phyloP scores from a whole-genome alignment of 2,329 filamentous ascomycete species.

The Fusarium graminum region DNA sequence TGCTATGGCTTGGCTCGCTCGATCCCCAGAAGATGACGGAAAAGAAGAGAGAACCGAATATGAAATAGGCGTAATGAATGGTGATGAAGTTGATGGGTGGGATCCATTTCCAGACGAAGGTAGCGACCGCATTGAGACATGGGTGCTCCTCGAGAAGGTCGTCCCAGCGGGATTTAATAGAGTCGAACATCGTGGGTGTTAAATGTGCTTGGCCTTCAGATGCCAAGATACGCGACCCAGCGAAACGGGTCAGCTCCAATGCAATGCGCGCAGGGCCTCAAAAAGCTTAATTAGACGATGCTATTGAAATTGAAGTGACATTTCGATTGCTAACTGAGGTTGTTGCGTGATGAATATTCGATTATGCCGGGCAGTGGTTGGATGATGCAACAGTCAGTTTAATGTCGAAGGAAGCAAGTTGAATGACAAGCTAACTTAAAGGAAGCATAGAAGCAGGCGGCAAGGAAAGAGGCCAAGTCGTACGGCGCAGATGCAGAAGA shows the following conservation, averaged over 20 bases:
- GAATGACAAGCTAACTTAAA: neutral
- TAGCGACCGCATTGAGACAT: slow-evolving; percentile 20
- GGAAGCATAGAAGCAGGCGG: neutral
- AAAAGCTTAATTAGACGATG: slow-evolving; percentile 7
- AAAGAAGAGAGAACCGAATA: slow-evolving; percentile 65
- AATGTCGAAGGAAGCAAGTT: slow-evolving; percentile 4
- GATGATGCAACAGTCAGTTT: neutral
- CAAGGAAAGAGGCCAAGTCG: neutral
- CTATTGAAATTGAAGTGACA: slow-evolving; percentile 39
- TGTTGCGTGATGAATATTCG: neutral
- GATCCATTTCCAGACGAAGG: slow-evolving; percentile 33
- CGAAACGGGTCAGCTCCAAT: slow-evolving; percentile 27
- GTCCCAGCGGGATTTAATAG: slow-evolving; percentile 41
- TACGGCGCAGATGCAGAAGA: slow-evolving; percentile 1
- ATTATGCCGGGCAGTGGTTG: neutral
- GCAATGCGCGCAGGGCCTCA: slow-evolving; percentile 20
- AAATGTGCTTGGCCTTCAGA: slow-evolving; percentile 10
- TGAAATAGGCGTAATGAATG: slow-evolving; percentile 76
- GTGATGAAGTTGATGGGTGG: slow-evolving; percentile 71
- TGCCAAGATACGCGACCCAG: slow-evolving; percentile 29
- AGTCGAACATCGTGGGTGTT: slow-evolving; percentile 38
- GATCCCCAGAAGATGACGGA: slow-evolving; percentile 73
- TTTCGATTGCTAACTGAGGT: slow-evolving; percentile 13
- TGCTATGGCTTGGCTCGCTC: slow-evolving; percentile 63
- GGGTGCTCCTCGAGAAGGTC: slow-evolving; percentile 43